Evolutionary conservation across 2,329 filamentous ascomycete species (phyloP), one percentile per base, ranked within the genome.

Genomic region (Neodidymelliopsis sp.): DNA sequence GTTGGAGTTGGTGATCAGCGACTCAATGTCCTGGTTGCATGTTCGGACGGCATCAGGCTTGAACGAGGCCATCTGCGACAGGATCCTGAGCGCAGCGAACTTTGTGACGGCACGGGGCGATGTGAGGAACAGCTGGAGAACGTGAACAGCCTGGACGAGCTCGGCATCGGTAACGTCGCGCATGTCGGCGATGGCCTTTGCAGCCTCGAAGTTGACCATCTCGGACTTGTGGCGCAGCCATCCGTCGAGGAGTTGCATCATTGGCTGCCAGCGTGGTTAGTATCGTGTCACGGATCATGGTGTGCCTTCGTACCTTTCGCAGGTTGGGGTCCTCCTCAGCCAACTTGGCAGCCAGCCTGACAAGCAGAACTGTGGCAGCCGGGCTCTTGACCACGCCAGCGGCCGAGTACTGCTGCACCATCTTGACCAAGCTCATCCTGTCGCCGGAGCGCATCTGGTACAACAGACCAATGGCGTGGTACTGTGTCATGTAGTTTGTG

Each of bases 141-240:
- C 91, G 69, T 97, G 92, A 37, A 99, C 91, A 20, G 93, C 92
- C 74, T 96, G 91, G 30, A 88, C 84, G 30, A 95, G 90, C 74
- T 99, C 93, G 45, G 86, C 87, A 70, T 99, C 94, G 48, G 90
- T 92, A 35, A 97, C 88, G 73, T 97, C 91, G 58, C 88, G 85
- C 83, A 97, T 88, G 65, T 96, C 90, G 78, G 92, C 96, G 67
- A 99, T 96, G 41, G 93, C 93, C 82, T 97, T 97, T 57, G 94
- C 94, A 43, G 94, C 94, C 77, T 99, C 94, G 63, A 99, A 97
- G 79, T 97, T 97, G 77, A 99, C 70, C 72, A 74, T 73, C 74
- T 97, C 94, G 75, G 91, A 96, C 87, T 99, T 97, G 77, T 97
- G 93, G 73, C 92, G 86, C 74, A 99, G 79, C 93, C 93, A 97